Percentiles rank a stretch among this genome's conserved stretches.
Evolutionary conservation across 2,329 filamentous ascomycete genomes (phyloP).

Genomic region (Ophiocordyceps robertsii): DNA sequence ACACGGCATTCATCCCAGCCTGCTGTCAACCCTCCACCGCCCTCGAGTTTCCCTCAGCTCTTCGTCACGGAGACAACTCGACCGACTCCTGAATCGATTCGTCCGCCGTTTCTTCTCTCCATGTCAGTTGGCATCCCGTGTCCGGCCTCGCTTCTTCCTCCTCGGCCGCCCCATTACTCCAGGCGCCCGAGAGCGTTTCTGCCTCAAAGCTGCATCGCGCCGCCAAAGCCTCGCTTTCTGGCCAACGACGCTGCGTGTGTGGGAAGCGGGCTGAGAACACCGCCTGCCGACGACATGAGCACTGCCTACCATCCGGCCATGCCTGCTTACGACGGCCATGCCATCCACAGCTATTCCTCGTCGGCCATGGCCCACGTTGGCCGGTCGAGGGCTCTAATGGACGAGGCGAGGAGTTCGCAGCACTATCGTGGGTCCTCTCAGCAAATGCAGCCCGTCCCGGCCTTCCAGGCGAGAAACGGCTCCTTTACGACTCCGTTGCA

Average conservation of each 20-base stretch:
- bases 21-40: neutral
- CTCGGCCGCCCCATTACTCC: conserved; percentile 7
- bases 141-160: conserved; percentile 8
- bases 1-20: neutral
- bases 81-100: neutral
- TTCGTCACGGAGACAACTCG: conserved; percentile 5
- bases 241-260: conserved; percentile 6
- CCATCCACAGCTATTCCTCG: conserved; percentile 25
- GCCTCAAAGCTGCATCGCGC: conserved; percentile 6
- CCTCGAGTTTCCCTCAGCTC: neutral
- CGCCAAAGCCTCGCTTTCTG: conserved; percentile 11
- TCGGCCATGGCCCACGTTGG: conserved; percentile 18
- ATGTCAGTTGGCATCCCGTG: conserved; percentile 16
- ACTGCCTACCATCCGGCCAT: conserved; percentile 35
- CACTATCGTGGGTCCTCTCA: conserved; percentile 17
- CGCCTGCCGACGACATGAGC: conserved; percentile 39
- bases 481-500: neutral
- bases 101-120: conserved; percentile 2
- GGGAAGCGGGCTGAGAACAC: conserved; percentile 32
- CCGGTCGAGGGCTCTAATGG: conserved; percentile 16
- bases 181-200: conserved; percentile 7
- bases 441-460: conserved; percentile 7
- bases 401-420: conserved; percentile 19
- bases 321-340: conserved; percentile 32
- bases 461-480: conserved; percentile 6